These are phyloP conservation scores for Thinopyrum elongatum DNA, from an alignment of 176 grass and related monocot genomes.

Conservation along the genomic window DNA sequence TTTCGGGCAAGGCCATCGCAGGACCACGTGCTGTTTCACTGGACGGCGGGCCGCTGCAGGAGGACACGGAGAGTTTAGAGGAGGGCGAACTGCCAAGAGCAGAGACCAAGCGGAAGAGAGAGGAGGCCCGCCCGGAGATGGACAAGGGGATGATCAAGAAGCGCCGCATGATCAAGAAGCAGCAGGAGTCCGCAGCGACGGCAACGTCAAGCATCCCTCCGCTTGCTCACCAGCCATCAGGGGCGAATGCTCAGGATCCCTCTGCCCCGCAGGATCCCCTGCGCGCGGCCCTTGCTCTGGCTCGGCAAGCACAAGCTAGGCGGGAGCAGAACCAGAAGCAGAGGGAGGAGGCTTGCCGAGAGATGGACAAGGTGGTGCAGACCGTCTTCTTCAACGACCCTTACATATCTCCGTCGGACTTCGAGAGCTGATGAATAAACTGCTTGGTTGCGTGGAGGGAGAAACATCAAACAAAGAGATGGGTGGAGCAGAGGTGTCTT, in stretches of 20 bases:
- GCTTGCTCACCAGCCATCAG: neutral
- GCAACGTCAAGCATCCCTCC: neutral
- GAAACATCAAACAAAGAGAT: neutral
- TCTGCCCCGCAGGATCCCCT: neutral
- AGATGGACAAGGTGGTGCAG: conserved; percentile 17
- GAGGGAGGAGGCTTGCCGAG: conserved; percentile 12
- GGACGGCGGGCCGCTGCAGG: neutral
- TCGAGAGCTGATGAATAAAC: neutral
- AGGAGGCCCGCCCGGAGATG: no score
- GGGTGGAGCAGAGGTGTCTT: neutral
- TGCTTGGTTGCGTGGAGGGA: neutral
- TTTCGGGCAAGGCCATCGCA: neutral
- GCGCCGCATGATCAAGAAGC: neutral
- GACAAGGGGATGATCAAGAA: no score
- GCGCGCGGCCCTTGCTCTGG: neutral
- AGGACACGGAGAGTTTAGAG: neutral
- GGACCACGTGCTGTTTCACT: neutral
- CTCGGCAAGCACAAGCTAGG: neutral
- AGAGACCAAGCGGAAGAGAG: neutral
- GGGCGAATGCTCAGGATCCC: neutral
- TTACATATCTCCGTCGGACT: neutral
- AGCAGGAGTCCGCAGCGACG: neutral
- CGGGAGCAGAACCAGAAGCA: neutral
- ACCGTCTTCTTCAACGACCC: conserved; percentile 44
- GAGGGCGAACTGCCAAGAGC: neutral